Evolutionary conservation across 2,329 filamentous ascomycete genomes (phyloP).

Genomic region (Venturia aucupariae): DNA sequence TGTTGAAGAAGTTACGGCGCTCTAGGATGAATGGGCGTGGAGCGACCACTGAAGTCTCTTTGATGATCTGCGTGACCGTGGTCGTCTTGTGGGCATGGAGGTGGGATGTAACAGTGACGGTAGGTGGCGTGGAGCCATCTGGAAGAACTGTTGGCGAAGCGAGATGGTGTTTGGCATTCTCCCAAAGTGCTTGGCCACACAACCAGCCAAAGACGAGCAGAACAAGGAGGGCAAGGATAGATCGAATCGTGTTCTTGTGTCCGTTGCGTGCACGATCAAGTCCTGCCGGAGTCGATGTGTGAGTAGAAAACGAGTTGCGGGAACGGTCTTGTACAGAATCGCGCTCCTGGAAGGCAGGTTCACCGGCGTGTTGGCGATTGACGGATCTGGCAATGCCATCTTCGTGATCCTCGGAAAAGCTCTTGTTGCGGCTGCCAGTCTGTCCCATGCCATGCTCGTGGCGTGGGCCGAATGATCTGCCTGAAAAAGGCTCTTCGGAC

Average conservation of each 20-base stretch:
- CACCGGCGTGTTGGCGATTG: too few species aligned
- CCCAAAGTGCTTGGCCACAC: background rate
- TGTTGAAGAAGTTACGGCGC: conserved; percentile 6
- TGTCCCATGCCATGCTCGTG: background rate
- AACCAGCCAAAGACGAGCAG: background rate
- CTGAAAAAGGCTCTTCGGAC: background rate
- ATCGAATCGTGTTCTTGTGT: background rate
- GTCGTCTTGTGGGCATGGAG: background rate
- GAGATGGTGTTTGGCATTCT: background rate
- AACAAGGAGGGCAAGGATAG: background rate
- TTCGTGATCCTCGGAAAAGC: conserved; percentile 4
- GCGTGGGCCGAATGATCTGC: background rate
- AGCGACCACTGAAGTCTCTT: background rate
- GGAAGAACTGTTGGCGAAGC: background rate
- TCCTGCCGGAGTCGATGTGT: background rate
- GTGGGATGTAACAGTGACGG: background rate
- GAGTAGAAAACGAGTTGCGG: background rate
- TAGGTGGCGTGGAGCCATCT: background rate
- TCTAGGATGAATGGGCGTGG: background rate
- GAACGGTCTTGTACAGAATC: background rate
- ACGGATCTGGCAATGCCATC: background rate
- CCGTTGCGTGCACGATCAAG: background rate
- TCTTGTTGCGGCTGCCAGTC: conserved; percentile 1
- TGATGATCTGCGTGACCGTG: background rate
- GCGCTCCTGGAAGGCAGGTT: background rate